phyloP scores from a whole-genome alignment of 352 stramenopile genomes.

The Phytophthora boehmeriae region DNA sequence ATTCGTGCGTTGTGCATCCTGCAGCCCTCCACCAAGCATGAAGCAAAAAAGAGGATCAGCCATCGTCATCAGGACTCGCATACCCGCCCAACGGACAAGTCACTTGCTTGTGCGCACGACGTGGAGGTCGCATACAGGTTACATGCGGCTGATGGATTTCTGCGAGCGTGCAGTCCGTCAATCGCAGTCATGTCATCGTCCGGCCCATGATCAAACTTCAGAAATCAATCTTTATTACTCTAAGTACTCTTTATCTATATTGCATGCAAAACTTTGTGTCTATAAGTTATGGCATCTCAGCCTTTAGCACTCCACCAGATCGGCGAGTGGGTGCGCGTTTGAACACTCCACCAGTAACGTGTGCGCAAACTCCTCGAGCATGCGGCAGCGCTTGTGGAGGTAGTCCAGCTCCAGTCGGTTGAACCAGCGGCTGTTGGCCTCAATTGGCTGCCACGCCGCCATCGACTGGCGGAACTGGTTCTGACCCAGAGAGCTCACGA shows the following conservation, averaged over 20 bases:
- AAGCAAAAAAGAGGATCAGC: slow-evolving; percentile 18
- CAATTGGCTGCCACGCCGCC: slow-evolving; percentile 61
- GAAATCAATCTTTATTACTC: slow-evolving; percentile 31
- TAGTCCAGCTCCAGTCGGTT: slow-evolving; percentile 85
- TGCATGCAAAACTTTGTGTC: slow-evolving; percentile 33
- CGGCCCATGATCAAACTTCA: slow-evolving; percentile 5
- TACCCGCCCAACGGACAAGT: not conserved
- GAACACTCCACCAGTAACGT: slow-evolving; percentile 75
- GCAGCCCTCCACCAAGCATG: slow-evolving; percentile 24
- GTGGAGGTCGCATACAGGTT: not conserved
- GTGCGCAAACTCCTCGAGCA: slow-evolving; percentile 82
- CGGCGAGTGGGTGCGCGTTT: slow-evolving; percentile 72
- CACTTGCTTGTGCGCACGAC: slow-evolving; percentile 11
- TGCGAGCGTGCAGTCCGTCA: slow-evolving; percentile 6
- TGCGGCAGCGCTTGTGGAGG: slow-evolving; percentile 76
- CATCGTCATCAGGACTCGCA: slow-evolving; percentile 9
- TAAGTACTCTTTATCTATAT: slow-evolving; percentile 41
- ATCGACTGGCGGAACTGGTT: slow-evolving; percentile 64
- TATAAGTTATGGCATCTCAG: slow-evolving; percentile 32
- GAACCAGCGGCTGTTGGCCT: slow-evolving; percentile 75
- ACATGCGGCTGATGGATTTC: slow-evolving; percentile 1
- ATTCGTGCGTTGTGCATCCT: slow-evolving; percentile 6
- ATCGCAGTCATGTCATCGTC: slow-evolving; percentile 5
- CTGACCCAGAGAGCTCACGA: slow-evolving; percentile 56
- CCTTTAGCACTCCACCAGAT: slow-evolving; percentile 63